These are phyloP conservation scores for Coemansia sp. DNA, from an alignment of 192 early-diverging fungal species.

Conservation along the genomic window DNA sequence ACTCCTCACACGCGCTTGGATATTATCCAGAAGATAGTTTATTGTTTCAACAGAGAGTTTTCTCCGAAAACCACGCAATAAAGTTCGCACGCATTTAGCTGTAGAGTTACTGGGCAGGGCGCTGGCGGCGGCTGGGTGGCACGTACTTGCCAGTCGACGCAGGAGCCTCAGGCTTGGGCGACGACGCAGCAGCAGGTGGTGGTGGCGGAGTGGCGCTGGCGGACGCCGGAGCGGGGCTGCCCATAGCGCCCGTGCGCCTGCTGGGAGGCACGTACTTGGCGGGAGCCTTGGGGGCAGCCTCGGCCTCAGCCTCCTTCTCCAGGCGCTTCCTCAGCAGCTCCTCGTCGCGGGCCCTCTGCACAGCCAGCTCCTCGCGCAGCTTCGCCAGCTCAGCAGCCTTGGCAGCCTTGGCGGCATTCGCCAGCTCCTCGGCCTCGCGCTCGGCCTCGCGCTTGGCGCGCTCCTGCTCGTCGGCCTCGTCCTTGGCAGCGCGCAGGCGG, in stretches of 20 bases:
- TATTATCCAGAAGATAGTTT: no score
- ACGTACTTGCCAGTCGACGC: conserved; percentile 20
- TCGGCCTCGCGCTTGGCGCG: conserved; percentile 47
- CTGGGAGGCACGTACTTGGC: conserved; percentile 44
- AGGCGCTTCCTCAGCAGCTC: conserved; percentile 53
- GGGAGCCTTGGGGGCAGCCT: conserved; percentile 6
- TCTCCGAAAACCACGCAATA: no score
- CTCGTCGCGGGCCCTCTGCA: conserved; percentile 45
- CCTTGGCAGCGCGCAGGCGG: conserved; percentile 40
- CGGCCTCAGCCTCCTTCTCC: conserved; percentile 28
- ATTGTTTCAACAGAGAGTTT: neutral
- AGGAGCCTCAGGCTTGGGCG: conserved; percentile 1
- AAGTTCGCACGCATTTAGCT: no score
- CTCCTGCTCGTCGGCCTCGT: conserved; percentile 52
- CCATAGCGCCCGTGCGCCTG: conserved; percentile 15
- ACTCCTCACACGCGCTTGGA: no score
- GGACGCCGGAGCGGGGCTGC: conserved; percentile 8
- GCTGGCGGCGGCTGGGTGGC: conserved; percentile 35
- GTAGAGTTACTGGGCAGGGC: neutral
- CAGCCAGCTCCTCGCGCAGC: conserved; percentile 46
- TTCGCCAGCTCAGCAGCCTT: conserved; percentile 43
- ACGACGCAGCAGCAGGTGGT: neutral
- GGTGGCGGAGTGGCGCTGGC: conserved; percentile 15
- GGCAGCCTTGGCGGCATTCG: conserved; percentile 24
- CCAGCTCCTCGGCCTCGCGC: conserved; percentile 31